These are phyloP conservation scores for Boeremia lycopersici DNA, from an alignment of 2,329 filamentous ascomycete species.

Conservation along the genomic window DNA sequence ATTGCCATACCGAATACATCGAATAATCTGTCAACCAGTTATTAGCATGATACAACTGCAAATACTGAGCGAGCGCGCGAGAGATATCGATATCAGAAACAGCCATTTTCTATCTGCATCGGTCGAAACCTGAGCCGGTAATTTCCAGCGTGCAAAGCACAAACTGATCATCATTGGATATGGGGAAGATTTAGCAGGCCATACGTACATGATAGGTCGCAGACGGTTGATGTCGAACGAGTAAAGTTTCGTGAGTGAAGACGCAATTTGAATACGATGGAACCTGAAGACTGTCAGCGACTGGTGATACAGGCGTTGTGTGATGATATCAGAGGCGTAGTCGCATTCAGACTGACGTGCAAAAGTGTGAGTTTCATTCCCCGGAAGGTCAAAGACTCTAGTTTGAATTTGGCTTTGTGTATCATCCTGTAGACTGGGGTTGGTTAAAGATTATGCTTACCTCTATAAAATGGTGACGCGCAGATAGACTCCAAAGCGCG, in stretches of 20 bases:
- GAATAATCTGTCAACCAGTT: neutral
- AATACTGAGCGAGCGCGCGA: neutral
- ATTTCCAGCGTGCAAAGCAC: conserved; percentile 53
- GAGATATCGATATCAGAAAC: conserved; percentile 45
- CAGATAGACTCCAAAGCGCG: neutral
- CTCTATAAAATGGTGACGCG: neutral
- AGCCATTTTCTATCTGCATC: conserved; percentile 50
- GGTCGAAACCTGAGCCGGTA: conserved; percentile 51
- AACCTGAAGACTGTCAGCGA: conserved; percentile 25
- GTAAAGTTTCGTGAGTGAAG: neutral
- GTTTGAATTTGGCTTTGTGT: conserved; percentile 51
- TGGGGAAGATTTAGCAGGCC: neutral
- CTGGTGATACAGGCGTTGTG: neutral
- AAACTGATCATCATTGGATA: conserved; percentile 47
- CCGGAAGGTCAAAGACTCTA: conserved; percentile 53
- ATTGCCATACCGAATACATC: conserved; percentile 29
- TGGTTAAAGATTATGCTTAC: conserved; percentile 20
- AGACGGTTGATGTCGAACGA: no score
- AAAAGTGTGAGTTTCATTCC: conserved; percentile 51
- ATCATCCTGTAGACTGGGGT: conserved; percentile 45
- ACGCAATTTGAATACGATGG: neutral
- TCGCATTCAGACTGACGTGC: conserved; percentile 53
- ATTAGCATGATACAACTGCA: conserved; percentile 21
- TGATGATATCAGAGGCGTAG: conserved; percentile 6
- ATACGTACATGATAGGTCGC: neutral